Base-by-base conservation (phyloP, 495 filamentous ascomycete species). In the Acidiella bohemica region DNA sequence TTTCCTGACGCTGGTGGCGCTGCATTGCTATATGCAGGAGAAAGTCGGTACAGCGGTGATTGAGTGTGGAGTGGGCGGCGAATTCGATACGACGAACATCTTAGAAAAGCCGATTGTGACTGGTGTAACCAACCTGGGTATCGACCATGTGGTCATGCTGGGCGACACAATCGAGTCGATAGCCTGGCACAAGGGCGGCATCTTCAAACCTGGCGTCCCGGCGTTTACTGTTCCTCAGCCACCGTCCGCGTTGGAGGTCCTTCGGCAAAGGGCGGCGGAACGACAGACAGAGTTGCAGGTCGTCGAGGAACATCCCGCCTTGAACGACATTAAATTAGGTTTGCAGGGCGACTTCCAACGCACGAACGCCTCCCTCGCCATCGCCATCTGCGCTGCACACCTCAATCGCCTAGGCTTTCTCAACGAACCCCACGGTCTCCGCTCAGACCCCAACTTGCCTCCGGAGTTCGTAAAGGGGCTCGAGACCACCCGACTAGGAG, bases 141-240 rank as follows among this genome's bases (percentile, higher is more conserved):
- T 97, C 47, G 92, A 97, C 50, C 90, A 97, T 51, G 73, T 76
- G 11, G 67, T 65, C 12, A 65, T 85, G 55, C 70, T 97, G 23
- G 90, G 90, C 11, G 58, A 71, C 24, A 92, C 90, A 0, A 76
- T 94, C 29, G 81, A 86, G 34, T 70, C 87, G 47, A 97, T 97
- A 44, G 88, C 92, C 3, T 96, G 92, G 90, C 88, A 97, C 54
- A 96, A 97, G 58, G 82, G 73, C 10, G 90, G 90, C 10, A 88
- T 96, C 36, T 79, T 94, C 64, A 97, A 96, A 57, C 18, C 56
- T 1, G 75, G 72, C 0, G 65, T 66, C 9, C 70, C 74, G 7
- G 80, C 74, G 2, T 90, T 93, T 40, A 83, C 79, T 1, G 73
- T 81, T 9, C 73, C 75, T 12, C 90, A 97, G 56, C 62, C 67